These are phyloP conservation scores for Myxozyma neglecta DNA, from an alignment of 805 yeast genomes.

Conservation along the genomic window DNA sequence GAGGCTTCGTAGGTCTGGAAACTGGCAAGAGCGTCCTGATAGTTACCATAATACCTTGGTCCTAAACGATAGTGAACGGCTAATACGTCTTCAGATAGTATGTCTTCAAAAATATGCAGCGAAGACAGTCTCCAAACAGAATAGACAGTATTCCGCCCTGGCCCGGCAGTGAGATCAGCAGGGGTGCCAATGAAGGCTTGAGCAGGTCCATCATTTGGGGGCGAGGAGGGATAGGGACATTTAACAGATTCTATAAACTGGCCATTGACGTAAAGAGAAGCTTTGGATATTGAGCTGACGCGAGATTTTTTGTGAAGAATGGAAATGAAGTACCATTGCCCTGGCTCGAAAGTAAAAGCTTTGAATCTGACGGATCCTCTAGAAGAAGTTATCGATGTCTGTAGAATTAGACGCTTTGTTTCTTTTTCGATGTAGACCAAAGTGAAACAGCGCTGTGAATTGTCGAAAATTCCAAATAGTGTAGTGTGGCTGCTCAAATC, in stretches of 20 bases:
- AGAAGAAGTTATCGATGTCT: conserved; percentile 26
- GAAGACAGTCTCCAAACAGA: conserved; percentile 31
- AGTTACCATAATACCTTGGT: conserved; percentile 35
- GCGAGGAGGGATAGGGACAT: conserved; percentile 33
- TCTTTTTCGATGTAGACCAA: conserved; percentile 32
- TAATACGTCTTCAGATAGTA: conserved; percentile 32
- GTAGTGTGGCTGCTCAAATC: conserved; percentile 28
- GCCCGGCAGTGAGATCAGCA: conserved; percentile 20
- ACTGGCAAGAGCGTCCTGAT: conserved; percentile 34
- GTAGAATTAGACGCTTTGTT: conserved; percentile 27
- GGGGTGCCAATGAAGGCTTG: conserved; percentile 33
- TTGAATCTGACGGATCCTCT: conserved; percentile 31
- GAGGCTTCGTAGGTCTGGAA: conserved; percentile 36
- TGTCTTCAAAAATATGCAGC: conserved; percentile 29
- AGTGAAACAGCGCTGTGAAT: conserved; percentile 30
- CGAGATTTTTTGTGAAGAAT: conserved; percentile 31
- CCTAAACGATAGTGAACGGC: conserved; percentile 33
- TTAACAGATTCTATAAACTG: conserved; percentile 30
- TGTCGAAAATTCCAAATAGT: conserved; percentile 31
- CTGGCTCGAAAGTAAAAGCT: conserved; percentile 26
- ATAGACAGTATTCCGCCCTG: conserved; percentile 16
- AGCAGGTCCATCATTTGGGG: conserved; percentile 29
- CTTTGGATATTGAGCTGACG: conserved; percentile 32
- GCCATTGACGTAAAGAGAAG: conserved; percentile 34
- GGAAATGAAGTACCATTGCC: conserved; percentile 33